Evolutionary conservation across 163 green algal species (phyloP), one percentile per base, ranked within the genome.

Genomic region (Scenedesmus sp.): DNA sequence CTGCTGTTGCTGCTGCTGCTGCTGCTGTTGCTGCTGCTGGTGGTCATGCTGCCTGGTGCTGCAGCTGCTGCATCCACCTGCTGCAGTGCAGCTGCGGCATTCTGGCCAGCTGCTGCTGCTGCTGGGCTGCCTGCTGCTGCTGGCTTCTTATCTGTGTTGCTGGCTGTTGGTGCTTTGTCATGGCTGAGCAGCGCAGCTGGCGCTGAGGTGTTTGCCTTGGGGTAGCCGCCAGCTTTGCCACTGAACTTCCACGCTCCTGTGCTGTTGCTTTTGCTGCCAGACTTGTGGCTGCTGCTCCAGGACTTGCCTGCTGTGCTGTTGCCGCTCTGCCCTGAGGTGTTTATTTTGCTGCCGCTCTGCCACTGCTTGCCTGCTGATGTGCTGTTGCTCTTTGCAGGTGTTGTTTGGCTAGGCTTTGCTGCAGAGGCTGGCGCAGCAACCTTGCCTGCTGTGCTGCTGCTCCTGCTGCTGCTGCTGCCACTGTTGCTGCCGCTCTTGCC

Each of bases 241-340:
- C 70, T 79, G 23, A 79, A 79, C 70, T 79, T 79, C 70, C 70
- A 79, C 52, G 70, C 70, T 13, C 23, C 70, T 79, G 70, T 76
- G 66, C 66, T 76, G 66, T 26, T 26, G n/a, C 66, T 18, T 13
- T 79, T 79, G 70, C 70, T 79, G 70, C 70, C 70, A 46, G 5
- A 23, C 70, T 79, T 79, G 1, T 79, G 46, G 23, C 23, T 79
- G 23, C 70, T 79, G 70, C 20, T 79, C 70, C 70, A 52, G 70
- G 23, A 13, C 5, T 79, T 52, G 18, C 5, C 2, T 52, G 70
- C 70, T 52, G 23, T 79, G 70, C 70, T 52, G 23, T 79, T 79
- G 70, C 4, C 52, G 23, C 23, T 52, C 70, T 79, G 70, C 13
- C 5, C 23, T 46, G 70, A n/a, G 12, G 70, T 15, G 52, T 23